These are phyloP conservation scores for Raffaelea arxii DNA, from an alignment of 2,329 filamentous ascomycete species.

Conservation along the genomic window DNA sequence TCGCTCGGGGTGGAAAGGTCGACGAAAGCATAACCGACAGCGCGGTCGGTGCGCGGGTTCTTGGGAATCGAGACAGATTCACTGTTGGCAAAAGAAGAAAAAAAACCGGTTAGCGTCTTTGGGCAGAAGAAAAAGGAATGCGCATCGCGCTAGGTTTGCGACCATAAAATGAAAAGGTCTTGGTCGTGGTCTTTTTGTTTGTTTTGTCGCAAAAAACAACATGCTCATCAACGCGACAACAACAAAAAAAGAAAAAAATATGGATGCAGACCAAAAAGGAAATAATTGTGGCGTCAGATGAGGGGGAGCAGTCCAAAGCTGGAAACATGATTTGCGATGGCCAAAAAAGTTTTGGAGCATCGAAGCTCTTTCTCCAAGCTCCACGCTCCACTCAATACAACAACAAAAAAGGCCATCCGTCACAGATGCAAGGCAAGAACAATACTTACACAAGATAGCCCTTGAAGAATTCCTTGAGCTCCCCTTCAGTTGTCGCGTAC, in stretches of 20 bases:
- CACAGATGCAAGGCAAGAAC: neutral
- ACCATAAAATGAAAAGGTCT: no score
- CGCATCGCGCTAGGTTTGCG: no score
- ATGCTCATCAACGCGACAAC: neutral
- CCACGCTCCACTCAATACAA: no score
- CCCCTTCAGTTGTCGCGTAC: constrained; percentile 99
- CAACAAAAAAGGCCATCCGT: neutral
- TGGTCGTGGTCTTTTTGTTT: no score
- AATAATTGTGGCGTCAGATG: no score
- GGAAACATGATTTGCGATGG: no score
- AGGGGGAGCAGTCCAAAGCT: no score
- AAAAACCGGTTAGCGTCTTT: neutral
- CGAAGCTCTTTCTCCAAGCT: no score
- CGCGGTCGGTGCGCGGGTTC: constrained; percentile 97
- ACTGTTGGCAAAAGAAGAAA: constrained; percentile 37
- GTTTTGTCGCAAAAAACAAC: neutral
- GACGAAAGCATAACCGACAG: constrained; percentile 98
- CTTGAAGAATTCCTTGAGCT: constrained; percentile 99
- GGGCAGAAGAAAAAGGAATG: neutral
- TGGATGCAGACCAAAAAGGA: neutral
- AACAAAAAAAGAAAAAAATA: neutral
- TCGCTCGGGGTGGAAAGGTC: constrained; percentile 91
- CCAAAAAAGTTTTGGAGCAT: no score
- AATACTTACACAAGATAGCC: constrained; percentile 98
- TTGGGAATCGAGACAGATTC: constrained; percentile 98